Evolutionary conservation across 2,329 filamentous ascomycete genomes (phyloP).

Genomic region (Pseudogymnoascus sp.): DNA sequence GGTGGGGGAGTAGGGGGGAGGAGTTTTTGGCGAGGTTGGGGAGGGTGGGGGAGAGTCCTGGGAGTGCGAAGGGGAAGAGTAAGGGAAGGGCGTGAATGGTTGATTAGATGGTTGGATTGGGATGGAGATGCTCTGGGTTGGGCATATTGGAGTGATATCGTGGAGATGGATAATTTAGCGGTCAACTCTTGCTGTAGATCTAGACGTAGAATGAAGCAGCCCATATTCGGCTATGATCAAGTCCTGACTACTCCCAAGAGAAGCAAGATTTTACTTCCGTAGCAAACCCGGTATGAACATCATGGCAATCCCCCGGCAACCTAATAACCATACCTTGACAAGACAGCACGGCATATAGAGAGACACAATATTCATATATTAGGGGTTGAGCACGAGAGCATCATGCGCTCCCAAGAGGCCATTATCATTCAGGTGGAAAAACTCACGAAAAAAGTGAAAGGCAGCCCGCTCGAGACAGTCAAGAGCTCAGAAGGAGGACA

Average conservation of each 20-base stretch:
- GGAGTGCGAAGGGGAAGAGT: neutral
- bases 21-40: conserved; percentile 2
- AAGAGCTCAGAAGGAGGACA: no score
- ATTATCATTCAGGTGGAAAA: no score
- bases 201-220: neutral
- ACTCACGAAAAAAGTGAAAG: no score
- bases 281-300: neutral
- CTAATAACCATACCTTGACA: no score
- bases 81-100: neutral
- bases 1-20: conserved; percentile 26
- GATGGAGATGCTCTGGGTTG: neutral
- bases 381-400: no score
- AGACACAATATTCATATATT: no score
- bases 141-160: neutral
- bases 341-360: no score
- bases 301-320: no score
- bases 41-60: neutral
- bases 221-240: neutral
- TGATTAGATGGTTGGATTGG: neutral
- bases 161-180: neutral
- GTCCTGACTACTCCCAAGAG: neutral
- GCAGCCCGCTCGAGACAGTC: no score
- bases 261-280: neutral
- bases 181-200: neutral
- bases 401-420: no score